A percentile compares a stretch with the other conserved stretches of the same genome.
Evolutionary conservation across 2,329 filamentous ascomycete species (phyloP).

Genomic region (Paraphaeosphaeria minitans): DNA sequence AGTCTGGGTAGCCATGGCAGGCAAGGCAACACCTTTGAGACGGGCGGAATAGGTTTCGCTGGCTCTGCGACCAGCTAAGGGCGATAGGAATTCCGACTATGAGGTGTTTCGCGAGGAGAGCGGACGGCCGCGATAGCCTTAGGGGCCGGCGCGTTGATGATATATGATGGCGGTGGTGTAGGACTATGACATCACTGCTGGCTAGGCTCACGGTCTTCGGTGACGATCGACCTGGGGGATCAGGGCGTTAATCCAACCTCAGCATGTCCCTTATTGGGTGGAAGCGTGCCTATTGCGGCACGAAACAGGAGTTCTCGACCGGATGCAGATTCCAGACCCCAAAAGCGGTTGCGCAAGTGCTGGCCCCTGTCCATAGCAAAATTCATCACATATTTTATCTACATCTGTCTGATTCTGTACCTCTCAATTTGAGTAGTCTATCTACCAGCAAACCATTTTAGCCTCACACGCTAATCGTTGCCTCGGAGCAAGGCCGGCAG

Average conservation of each 20-base stretch:
- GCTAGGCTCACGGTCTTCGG: conserved; percentile 10
- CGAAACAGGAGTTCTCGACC: conserved; percentile 4
- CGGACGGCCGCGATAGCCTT: conserved; percentile 10
- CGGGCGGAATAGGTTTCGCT: conserved; percentile 3
- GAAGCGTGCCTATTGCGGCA: background rate
- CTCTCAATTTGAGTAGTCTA: background rate
- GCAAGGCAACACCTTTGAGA: conserved; percentile 24
- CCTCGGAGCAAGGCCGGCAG: background rate
- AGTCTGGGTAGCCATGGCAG: conserved; percentile 28
- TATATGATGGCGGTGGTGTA: conserved; percentile 25
- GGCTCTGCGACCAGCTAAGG: background rate
- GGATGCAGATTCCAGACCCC: conserved; percentile 3
- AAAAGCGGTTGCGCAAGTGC: conserved; percentile 7
- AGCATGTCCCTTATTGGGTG: conserved; percentile 12
- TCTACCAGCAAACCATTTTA: background rate
- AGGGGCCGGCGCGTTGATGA: conserved; percentile 29
- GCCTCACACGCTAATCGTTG: background rate
- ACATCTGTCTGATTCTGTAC: background rate
- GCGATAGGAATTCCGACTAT: background rate
- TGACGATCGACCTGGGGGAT: conserved; percentile 19
- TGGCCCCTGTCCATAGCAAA: background rate
- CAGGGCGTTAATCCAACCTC: conserved; percentile 14
- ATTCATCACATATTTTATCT: background rate
- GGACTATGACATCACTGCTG: conserved; percentile 36
- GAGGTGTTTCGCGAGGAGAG: conserved; percentile 6